These are phyloP conservation scores for Vitis hybrid DNA, from an alignment of 177 flowering plant genomes.

Conservation along the genomic window DNA sequence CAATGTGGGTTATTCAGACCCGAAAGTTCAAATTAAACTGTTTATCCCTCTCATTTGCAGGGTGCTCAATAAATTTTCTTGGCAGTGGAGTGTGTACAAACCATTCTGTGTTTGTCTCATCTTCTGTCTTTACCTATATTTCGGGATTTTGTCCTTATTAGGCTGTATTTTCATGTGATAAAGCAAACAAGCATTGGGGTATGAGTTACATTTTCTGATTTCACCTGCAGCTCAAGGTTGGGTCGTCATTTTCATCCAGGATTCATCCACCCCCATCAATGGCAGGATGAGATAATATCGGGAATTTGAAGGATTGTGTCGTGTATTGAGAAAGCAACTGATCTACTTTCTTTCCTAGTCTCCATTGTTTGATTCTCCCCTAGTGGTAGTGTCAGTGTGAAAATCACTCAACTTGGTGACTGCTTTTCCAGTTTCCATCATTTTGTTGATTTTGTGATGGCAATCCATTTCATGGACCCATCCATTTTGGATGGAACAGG, in stretches of 20 bases:
- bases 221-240: neutral
- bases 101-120: too few species aligned
- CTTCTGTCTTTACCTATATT: too few species aligned
- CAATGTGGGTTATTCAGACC: too few species aligned
- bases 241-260: neutral
- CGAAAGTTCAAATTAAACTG: too few species aligned
- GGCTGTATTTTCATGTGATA: neutral
- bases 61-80: too few species aligned
- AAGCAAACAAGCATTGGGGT: neutral
- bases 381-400: neutral
- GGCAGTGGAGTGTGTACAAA: too few species aligned
- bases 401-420: neutral
- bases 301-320: neutral
- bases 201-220: neutral
- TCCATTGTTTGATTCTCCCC: too few species aligned
- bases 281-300: neutral
- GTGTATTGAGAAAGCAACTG: neutral
- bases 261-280: neutral
- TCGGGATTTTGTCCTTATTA: neutral
- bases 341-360: neutral
- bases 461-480: neutral
- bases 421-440: neutral
- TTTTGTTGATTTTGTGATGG: neutral
- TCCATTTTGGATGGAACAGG: too few species aligned
- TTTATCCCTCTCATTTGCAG: too few species aligned